Percentiles rank a stretch among this genome's conserved stretches.
Evolutionary conservation across 2,329 filamentous ascomycete species (phyloP).

Genomic region (Ophiostoma fasciatum): DNA sequence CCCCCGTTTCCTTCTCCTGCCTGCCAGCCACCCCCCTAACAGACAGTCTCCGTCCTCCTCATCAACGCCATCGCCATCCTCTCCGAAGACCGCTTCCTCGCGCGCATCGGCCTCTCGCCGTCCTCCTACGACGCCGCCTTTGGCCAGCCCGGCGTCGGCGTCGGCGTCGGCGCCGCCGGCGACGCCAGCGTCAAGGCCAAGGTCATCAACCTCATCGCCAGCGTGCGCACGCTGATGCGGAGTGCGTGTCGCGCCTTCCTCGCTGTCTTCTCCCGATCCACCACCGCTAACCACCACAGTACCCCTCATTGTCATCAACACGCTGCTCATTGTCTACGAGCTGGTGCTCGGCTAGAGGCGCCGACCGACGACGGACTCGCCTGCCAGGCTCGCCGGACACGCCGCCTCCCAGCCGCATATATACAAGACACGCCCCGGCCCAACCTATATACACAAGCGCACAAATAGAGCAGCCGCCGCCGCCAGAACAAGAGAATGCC

Average conservation of each 20-base stretch:
- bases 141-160: constrained; percentile 32
- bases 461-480: too few species aligned
- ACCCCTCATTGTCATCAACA: constrained; percentile 73
- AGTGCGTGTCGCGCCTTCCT: constrained; percentile 41
- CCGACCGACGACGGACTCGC: too few species aligned
- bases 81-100: constrained; percentile 87
- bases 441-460: too few species aligned
- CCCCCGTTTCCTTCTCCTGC: neutral
- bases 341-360: constrained; percentile 48
- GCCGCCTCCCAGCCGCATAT: too few species aligned
- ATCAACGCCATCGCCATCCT: constrained; percentile 89
- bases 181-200: constrained; percentile 75
- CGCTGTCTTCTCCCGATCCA: neutral
- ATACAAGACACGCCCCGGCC: too few species aligned
- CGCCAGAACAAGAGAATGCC: neutral
- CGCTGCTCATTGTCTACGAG: constrained; percentile 70
- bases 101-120: constrained; percentile 71
- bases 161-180: constrained; percentile 38
- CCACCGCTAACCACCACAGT: constrained; percentile 31
- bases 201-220: constrained; percentile 77
- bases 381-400: too few species aligned
- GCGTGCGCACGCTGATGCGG: constrained; percentile 82
- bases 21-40: neutral
- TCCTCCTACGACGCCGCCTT: constrained; percentile 61
- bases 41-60: constrained; percentile 63